phyloP scores from a whole-genome alignment of 768 basidiomycete genomes.

The Collybia nuda region DNA sequence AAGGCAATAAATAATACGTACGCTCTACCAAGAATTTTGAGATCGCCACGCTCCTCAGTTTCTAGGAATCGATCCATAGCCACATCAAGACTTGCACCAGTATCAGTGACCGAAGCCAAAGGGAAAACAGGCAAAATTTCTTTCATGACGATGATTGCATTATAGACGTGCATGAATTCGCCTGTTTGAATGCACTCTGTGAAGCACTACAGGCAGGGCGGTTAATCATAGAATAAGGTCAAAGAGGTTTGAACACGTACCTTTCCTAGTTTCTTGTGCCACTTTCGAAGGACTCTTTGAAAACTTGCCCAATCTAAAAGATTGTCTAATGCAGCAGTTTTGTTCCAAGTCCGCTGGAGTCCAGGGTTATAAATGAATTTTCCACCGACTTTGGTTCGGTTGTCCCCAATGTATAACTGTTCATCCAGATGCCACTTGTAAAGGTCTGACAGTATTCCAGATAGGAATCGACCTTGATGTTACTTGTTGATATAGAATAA shows the following conservation, averaged over 20 bases:
- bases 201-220: constrained; percentile 54
- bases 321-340: constrained; percentile 45
- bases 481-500: constrained; percentile 3
- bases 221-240: not conserved
- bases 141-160: constrained; percentile 91
- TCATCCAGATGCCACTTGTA: constrained; percentile 82
- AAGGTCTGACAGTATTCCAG: constrained; percentile 75
- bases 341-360: constrained; percentile 56
- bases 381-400: constrained; percentile 62
- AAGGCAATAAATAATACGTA: constrained; percentile 32
- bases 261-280: constrained; percentile 74
- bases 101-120: constrained; percentile 53
- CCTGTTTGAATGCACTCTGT: constrained; percentile 78
- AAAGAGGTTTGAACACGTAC: constrained; percentile 35
- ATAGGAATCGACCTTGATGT: constrained; percentile 77
- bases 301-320: constrained; percentile 72
- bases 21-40: constrained; percentile 80
- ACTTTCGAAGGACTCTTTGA: constrained; percentile 74
- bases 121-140: constrained; percentile 92
- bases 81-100: constrained; percentile 53
- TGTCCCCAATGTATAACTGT: constrained; percentile 67
- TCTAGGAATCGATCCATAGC: constrained; percentile 69
- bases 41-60: constrained; percentile 78
- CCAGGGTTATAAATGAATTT: constrained; percentile 67
- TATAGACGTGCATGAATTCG: constrained; percentile 98